Base-by-base conservation (phyloP, 129 eudicot genomes). In the Escallonia herrerae region DNA sequence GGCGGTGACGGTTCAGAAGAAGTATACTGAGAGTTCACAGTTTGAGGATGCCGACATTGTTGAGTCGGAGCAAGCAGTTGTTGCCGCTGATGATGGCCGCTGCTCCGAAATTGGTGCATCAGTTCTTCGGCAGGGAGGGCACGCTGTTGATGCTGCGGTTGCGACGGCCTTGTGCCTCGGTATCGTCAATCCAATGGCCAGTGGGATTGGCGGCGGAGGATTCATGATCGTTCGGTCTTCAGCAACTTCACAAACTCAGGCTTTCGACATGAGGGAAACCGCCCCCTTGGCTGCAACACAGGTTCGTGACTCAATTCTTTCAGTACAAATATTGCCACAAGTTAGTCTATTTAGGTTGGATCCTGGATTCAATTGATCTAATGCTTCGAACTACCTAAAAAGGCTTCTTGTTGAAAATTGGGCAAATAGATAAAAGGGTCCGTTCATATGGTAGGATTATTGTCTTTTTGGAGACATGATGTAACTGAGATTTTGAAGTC, bases 201-300 rank as follows among this genome's bases (percentile, higher is more conserved):
- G 97, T 73, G 97, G 96, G 38, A 71, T 91, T 3, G 97, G 97
- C 9, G 97, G 97, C 53, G 97, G 97, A 37, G 96, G 79, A 60
- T 91, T 91, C 71, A 91, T 91, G 96, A 73, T 91, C 7, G 87
- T 91, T 46, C 71, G 87, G 47, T 79, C 91, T 49, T 79, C 85
- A n/a, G 72, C 51, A 10, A 72, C 84, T 0, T 74, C 82, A 9
- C 65, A 76, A 55, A 73, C 90, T 14, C 74, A 44, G 12, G 96
- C 96, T 43, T 74, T 82, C 73, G 97, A 91, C 69, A 84, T 91
- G 81, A 83, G 97, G 68, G 97, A 87, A 83, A 87, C 97, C 70
- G 97, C 97, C 9, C 97, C 97, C 2, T 65, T 74, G 56, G 96
- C 96, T 79, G 86, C 97, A 66, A 81, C 98, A 7, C 82, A 83